Percentiles rank a stretch among this genome's conserved stretches.
phyloP scores from a whole-genome alignment of 257 asterid genomes.

The Cynanchum wilfordii region DNA sequence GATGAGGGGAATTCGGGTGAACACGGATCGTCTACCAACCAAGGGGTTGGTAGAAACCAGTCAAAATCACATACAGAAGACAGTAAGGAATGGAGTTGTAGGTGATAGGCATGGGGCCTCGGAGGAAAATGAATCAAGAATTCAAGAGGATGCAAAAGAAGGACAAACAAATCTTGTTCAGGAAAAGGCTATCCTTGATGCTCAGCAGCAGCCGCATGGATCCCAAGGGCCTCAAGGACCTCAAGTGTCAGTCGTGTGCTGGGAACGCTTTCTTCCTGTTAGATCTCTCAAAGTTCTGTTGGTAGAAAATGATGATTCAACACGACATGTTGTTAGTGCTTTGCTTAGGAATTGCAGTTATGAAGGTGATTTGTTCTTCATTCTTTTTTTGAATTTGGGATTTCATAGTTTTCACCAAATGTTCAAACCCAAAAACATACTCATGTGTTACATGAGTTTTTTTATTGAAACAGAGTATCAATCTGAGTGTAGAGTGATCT shows the following conservation, averaged over 20 bases:
- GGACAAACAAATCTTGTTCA: conserved; percentile 22
- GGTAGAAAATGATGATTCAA: conserved; percentile 53
- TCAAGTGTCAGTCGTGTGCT: conserved; percentile 33
- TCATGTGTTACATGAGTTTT: not conserved
- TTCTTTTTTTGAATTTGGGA: not conserved
- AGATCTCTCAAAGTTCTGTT: conserved; percentile 49
- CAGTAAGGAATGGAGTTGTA: conserved; percentile 24
- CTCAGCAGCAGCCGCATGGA: conserved; percentile 11
- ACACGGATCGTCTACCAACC: conserved; percentile 26
- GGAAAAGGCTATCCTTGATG: conserved; percentile 24
- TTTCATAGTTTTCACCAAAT: not conserved
- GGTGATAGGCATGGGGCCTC: conserved; percentile 30
- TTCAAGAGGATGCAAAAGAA: conserved; percentile 26
- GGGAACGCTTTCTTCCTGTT: conserved; percentile 54
- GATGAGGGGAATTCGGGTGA: conserved; percentile 40
- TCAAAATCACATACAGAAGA: conserved; percentile 19
- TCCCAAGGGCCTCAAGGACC: conserved; percentile 16
- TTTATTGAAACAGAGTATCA: not conserved
- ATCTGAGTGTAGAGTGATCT: not conserved
- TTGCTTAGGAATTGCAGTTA: conserved; percentile 52
- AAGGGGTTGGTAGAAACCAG: conserved; percentile 29
- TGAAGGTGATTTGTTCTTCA: conserved; percentile 29
- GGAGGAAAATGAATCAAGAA: conserved; percentile 35
- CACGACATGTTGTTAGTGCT: conserved; percentile 52
- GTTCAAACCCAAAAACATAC: not conserved